Conservation (phyloP, 2,329 filamentous ascomycete species). For the Dendrostoma leiphaemia region DNA sequence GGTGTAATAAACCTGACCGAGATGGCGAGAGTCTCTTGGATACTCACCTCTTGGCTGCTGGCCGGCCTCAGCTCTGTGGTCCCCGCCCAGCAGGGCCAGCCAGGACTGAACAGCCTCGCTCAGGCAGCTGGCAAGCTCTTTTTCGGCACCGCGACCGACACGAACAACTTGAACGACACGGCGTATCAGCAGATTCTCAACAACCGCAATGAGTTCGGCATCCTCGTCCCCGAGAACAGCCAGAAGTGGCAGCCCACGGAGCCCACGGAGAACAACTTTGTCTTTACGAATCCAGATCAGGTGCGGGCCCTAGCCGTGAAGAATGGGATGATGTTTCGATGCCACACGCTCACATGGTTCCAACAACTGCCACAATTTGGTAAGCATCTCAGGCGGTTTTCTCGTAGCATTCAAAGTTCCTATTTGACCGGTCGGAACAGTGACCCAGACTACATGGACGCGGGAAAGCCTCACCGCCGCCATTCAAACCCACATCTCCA, state of each 20-base stretch:
- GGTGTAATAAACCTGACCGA: no score
- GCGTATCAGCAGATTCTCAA: slow-evolving; percentile 46
- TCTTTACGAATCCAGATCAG: slow-evolving; percentile 48
- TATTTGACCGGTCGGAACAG: slow-evolving; percentile 51
- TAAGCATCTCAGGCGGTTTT: slow-evolving; percentile 22
- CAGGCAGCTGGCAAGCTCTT: slow-evolving; percentile 48
- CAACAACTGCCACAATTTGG: slow-evolving; percentile 48
- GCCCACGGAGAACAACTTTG: slow-evolving; percentile 48
- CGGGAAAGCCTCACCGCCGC: slow-evolving; percentile 50
- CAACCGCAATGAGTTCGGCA: slow-evolving; percentile 52
- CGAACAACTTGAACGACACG: slow-evolving; percentile 46
- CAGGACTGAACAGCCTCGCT: slow-evolving; percentile 43
- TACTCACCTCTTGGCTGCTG: not conserved
- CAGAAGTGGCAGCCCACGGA: slow-evolving; percentile 57
- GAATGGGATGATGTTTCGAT: slow-evolving; percentile 45
- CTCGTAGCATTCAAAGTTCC: slow-evolving; percentile 48
- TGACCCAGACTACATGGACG: slow-evolving; percentile 48
- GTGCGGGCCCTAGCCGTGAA: slow-evolving; percentile 32
- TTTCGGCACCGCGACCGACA: slow-evolving; percentile 58
- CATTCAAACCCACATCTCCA: slow-evolving; percentile 57
- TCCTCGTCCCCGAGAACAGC: slow-evolving; percentile 55
- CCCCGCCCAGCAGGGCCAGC: not conserved
- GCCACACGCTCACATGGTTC: slow-evolving; percentile 49
- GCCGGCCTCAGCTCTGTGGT: not conserved
- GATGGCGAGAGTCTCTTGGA: not conserved